Conservation (phyloP, 1,139 yeast genomes). For the Candida pseudocylindracea region DNA sequence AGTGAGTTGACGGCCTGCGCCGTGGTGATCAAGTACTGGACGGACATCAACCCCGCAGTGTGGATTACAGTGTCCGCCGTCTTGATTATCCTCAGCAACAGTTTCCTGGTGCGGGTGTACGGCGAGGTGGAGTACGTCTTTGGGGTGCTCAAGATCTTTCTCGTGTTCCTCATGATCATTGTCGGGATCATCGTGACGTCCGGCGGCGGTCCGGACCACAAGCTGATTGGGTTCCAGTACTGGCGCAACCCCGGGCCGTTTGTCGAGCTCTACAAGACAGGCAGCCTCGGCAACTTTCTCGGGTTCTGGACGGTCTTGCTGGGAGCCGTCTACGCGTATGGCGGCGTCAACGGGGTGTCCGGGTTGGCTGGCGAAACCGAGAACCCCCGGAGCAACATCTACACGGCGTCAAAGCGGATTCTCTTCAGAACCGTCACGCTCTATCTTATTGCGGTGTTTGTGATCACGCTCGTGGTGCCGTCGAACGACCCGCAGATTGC, state of each 20-base stretch:
- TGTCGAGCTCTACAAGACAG: constrained; percentile 34
- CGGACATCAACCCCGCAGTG: constrained; percentile 43
- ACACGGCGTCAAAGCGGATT: constrained; percentile 21
- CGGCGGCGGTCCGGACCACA: constrained; percentile 44
- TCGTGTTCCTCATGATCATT: constrained; percentile 48
- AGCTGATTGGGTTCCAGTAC: constrained; percentile 72
- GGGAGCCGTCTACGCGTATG: constrained; percentile 10
- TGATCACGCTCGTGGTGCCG: constrained; percentile 23
- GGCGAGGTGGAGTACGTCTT: constrained; percentile 53
- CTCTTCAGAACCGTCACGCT: constrained; percentile 20
- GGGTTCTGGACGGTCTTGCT: constrained; percentile 17
- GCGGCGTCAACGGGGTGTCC: constrained; percentile 43
- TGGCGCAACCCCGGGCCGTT: constrained; percentile 90
- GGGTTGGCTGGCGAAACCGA: constrained; percentile 76
- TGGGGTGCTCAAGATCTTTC: constrained; percentile 43
- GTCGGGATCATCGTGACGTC: constrained; percentile 50
- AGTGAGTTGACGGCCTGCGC: constrained; percentile 68
- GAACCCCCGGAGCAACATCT: constrained; percentile 42
- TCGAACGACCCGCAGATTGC: constrained; percentile 16
- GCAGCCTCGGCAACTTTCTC: constrained; percentile 30
- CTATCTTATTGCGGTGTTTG: constrained; percentile 18
- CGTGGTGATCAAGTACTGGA: constrained; percentile 58
- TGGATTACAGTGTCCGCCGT: constrained; percentile 56
- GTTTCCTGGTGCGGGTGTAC: constrained; percentile 24
- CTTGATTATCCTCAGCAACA: constrained; percentile 14